A percentile compares a stretch with the other conserved stretches of the same genome.
Evolutionary conservation across 192 early-diverging fungal species (phyloP).

Genomic region (Umbelopsis sp.): DNA sequence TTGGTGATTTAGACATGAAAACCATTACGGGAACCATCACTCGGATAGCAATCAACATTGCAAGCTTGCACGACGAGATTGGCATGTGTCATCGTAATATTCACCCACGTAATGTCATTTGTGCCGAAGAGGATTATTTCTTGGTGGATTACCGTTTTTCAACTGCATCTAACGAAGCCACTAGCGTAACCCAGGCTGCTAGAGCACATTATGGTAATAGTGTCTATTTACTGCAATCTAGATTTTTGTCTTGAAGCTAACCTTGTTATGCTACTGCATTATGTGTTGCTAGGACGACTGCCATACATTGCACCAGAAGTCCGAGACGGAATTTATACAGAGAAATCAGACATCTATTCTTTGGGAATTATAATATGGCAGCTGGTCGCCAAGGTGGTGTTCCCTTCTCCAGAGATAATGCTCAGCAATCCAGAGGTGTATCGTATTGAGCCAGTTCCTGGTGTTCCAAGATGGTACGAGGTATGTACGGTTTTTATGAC

Average conservation of each 20-base stretch:
- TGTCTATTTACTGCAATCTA: too few relatives aligned
- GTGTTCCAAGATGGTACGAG: slow-evolving; percentile 33
- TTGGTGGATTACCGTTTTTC: slow-evolving; percentile 35
- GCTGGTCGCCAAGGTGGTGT: slow-evolving; percentile 27
- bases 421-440: slow-evolving; percentile 22
- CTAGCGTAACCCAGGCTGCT: slow-evolving; percentile 20
- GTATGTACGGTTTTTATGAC: not conserved
- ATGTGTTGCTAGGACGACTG: slow-evolving; percentile 17
- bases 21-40: slow-evolving; percentile 23
- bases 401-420: slow-evolving; percentile 29
- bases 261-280: too few relatives aligned
- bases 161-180: slow-evolving; percentile 30
- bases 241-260: too few relatives aligned
- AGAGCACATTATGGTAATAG: slow-evolving; percentile 34
- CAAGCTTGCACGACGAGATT: slow-evolving; percentile 36
- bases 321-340: slow-evolving; percentile 23
- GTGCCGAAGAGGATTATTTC: slow-evolving; percentile 31
- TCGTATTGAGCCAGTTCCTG: slow-evolving; percentile 31
- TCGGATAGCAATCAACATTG: slow-evolving; percentile 29
- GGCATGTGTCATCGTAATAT: slow-evolving; percentile 37
- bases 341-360: slow-evolving; percentile 32
- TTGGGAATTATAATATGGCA: slow-evolving; percentile 37
- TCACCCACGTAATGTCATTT: slow-evolving; percentile 32
- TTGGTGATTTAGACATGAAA: slow-evolving; percentile 16
- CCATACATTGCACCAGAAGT: slow-evolving; percentile 37